Base-by-base conservation (phyloP, 208 protist genomes). In the Sergeia podlipaevii region DNA sequence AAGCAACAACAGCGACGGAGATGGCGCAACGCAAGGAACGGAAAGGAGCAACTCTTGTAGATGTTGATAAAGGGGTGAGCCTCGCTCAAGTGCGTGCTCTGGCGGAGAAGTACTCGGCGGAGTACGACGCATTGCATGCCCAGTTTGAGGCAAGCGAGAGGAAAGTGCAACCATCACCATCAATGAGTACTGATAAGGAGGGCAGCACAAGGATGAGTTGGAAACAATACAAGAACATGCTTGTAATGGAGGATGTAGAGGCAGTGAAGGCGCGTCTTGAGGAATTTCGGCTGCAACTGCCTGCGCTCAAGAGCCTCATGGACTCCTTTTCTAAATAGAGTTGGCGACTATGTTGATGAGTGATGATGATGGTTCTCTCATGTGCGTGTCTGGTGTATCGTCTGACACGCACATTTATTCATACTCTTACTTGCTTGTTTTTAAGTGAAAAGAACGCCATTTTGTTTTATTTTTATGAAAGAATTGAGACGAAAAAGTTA, bases 91-190 rank as follows among this genome's bases (percentile, higher is more conserved):
- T 80, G 26, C 62, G 48, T 18, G 51, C 50, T 17, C 13, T 61
- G 42, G 65, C 73, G 15, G 46, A 53, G 23, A 39, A n/a, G 52
- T 62, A 62, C 34, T 37, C 23, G 10, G 41, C 37, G 2, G 55
- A 68, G 63, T 80, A 80, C 61, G 60, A 80, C 38, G 21, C 45
- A n/a, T n/a, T n/a, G n/a, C n/a, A n/a, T n/a, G n/a, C n/a, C n/a
- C 6, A 27, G 47, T 23, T 28, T 53, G 18, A 33, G 44, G 6
- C 15, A 62, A 45, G 37, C 53, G 0, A 4, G 47, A 33, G 33
- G 53, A 18, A 39, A 26, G 4, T 26, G 56, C 30, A 21, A 44
- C 24, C 34, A 36, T 3, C 38, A 47, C 8, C 23, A 54, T 20
- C 34, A 30, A 32, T 28, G 18, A 36, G 33, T 51, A 67, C 10